phyloP scores from a whole-genome alignment of 768 basidiomycete species.

The Podaxis sp. region DNA sequence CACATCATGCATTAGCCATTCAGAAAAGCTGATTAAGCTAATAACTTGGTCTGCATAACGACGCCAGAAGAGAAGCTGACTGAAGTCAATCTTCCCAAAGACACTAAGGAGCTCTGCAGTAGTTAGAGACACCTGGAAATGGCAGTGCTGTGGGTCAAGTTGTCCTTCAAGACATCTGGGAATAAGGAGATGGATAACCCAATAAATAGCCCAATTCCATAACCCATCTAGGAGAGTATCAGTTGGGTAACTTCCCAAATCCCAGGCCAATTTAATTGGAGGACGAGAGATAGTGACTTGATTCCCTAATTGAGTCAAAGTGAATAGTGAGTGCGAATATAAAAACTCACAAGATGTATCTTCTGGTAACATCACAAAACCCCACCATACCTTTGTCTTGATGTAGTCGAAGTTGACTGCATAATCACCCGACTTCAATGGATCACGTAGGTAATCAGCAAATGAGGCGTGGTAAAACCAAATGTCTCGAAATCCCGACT shows the following conservation, averaged over 20 bases:
- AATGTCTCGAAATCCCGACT: not conserved
- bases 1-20: not conserved
- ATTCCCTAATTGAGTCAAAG: not conserved
- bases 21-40: not conserved
- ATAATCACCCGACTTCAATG: not conserved
- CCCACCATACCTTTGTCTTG: not conserved
- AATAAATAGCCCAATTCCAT: not conserved
- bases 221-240: not conserved
- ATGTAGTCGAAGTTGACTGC: not conserved
- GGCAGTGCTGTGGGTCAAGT: not conserved
- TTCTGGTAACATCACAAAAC: not conserved
- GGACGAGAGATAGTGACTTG: not conserved
- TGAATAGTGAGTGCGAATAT: not conserved
- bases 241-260: not conserved
- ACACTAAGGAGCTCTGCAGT: not conserved
- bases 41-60: not conserved
- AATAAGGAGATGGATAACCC: not conserved
- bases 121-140: not conserved
- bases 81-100: not conserved
- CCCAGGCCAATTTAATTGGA: not conserved
- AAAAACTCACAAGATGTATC: not conserved
- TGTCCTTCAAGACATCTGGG: not conserved
- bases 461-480: slow-evolving; percentile 2
- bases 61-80: not conserved
- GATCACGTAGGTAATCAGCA: not conserved